Percentiles rank a stretch among this genome's conserved stretches.
phyloP scores from a whole-genome alignment of 768 basidiomycete genomes.

The Mycena polygramma region DNA sequence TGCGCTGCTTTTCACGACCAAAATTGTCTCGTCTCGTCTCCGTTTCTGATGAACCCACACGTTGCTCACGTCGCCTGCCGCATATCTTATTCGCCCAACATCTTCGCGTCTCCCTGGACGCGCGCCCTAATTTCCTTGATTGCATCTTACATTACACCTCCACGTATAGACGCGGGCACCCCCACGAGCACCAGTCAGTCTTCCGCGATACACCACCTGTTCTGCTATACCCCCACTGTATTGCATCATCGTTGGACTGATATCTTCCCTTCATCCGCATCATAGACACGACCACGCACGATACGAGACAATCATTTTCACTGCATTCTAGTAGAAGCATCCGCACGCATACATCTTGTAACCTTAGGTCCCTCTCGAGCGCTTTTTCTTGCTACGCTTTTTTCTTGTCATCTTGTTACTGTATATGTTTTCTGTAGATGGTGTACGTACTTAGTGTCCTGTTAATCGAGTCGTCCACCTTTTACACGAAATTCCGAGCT shows the following conservation, averaged over 20 bases:
- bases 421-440: slow-evolving; percentile 29
- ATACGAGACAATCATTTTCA: slow-evolving; percentile 63
- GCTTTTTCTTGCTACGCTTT: slow-evolving; percentile 33
- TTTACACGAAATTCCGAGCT: no score
- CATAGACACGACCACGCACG: slow-evolving; percentile 43
- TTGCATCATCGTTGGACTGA: slow-evolving; percentile 50
- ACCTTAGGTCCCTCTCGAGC: slow-evolving; percentile 47
- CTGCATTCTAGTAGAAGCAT: slow-evolving; percentile 58
- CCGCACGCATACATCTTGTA: slow-evolving; percentile 63
- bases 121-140: slow-evolving; percentile 37
- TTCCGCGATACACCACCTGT: slow-evolving; percentile 49
- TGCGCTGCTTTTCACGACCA: slow-evolving; percentile 75
- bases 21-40: slow-evolving; percentile 61
- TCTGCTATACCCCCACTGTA: slow-evolving; percentile 43
- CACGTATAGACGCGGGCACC: slow-evolving; percentile 35
- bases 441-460: slow-evolving; percentile 24
- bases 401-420: slow-evolving; percentile 27
- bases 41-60: slow-evolving; percentile 57
- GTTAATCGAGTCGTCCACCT: slow-evolving; percentile 31
- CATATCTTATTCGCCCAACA: slow-evolving; percentile 46
- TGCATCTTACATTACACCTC: slow-evolving; percentile 33
- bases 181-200: slow-evolving; percentile 43
- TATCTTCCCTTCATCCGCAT: slow-evolving; percentile 34
- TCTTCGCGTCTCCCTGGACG: slow-evolving; percentile 38
- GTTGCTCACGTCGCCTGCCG: slow-evolving; percentile 59